Conservation (phyloP, 305 asterid genomes). For the Fraxinus latifolia region DNA sequence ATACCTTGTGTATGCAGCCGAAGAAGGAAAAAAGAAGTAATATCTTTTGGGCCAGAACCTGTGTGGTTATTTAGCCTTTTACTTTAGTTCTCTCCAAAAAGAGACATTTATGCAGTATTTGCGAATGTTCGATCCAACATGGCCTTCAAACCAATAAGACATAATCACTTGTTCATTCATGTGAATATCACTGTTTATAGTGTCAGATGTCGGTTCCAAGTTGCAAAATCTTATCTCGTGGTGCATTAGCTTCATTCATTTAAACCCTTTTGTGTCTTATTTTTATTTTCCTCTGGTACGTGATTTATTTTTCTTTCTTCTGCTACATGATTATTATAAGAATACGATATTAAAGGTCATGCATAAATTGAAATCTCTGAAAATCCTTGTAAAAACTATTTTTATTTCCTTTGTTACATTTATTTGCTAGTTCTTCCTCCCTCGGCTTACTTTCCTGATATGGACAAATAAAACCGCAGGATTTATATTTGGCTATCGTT, state of each 20-base stretch:
- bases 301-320: neutral
- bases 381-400: neutral
- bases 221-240: neutral
- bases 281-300: neutral
- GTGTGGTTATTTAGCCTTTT: neutral
- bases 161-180: neutral
- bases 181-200: neutral
- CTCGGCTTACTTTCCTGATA: neutral
- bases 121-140: neutral
- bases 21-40: neutral
- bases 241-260: neutral
- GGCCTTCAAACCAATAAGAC: neutral
- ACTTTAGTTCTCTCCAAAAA: neutral
- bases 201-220: neutral
- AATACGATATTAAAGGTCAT: neutral
- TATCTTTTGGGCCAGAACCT: neutral
- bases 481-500: neutral
- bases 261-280: neutral
- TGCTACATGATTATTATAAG: neutral
- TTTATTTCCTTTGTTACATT: neutral
- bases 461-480: neutral
- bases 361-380: neutral
- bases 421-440: neutral
- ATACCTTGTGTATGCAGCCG: neutral
- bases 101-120: neutral